These are phyloP conservation scores for Ophiocordyceps sinensis DNA, from an alignment of 2,329 filamentous ascomycete species.

Conservation along the genomic window DNA sequence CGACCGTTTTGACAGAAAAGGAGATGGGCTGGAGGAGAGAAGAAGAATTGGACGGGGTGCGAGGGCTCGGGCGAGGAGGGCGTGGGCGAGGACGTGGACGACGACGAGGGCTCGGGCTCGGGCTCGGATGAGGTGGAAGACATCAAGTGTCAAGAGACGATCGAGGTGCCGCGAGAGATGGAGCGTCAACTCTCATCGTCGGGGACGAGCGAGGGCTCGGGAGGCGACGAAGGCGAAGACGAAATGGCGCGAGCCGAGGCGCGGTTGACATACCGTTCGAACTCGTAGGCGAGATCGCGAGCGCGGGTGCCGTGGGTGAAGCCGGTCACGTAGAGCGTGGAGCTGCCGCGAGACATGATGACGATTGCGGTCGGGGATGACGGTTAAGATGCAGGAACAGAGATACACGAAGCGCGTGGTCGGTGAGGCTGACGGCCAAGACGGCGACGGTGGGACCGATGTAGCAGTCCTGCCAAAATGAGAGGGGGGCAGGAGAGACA, in stretches of 20 bases:
- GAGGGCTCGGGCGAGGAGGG: constrained; percentile 12
- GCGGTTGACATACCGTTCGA: constrained; percentile 93
- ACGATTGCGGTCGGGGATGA: constrained; percentile 7
- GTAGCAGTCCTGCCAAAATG: background rate
- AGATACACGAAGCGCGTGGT: background rate
- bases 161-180: constrained; percentile 10
- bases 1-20: constrained; percentile 10
- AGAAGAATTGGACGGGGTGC: constrained; percentile 2
- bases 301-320: constrained; percentile 98
- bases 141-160: constrained; percentile 9
- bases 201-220: constrained; percentile 28
- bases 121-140: constrained; percentile 6
- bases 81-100: constrained; percentile 12
- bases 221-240: constrained; percentile 13
- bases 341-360: constrained; percentile 81
- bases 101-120: constrained; percentile 8
- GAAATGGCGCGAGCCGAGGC: constrained; percentile 18
- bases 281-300: constrained; percentile 98
- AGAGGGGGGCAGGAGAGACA: background rate
- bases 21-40: constrained; percentile 7
- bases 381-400: background rate
- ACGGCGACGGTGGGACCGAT: background rate
- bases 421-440: background rate
- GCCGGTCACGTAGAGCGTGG: constrained; percentile 95
- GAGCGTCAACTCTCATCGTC: constrained; percentile 15